These are phyloP conservation scores for Pichia insulana DNA, from an alignment of 805 yeast genomes.

Conservation along the genomic window DNA sequence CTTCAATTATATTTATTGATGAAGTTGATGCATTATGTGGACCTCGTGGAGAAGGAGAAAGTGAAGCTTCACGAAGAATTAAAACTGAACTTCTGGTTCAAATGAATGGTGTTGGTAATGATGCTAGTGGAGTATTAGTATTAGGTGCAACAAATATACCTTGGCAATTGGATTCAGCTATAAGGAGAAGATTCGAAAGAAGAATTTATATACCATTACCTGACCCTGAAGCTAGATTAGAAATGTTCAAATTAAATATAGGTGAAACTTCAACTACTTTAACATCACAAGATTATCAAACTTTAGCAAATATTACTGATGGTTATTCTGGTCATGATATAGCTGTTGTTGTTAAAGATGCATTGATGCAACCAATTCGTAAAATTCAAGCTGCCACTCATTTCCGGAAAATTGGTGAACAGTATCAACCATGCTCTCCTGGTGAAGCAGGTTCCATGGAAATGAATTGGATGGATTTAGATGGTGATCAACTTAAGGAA, in stretches of 20 bases:
- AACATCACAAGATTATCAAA: constrained; percentile 60
- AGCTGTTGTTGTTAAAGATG: constrained; percentile 94
- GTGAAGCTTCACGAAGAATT: constrained; percentile 92
- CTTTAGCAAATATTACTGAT: constrained; percentile 86
- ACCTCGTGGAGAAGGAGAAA: constrained; percentile 95
- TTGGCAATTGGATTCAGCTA: constrained; percentile 97
- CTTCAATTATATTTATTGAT: constrained; percentile 92
- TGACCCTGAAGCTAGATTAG: constrained; percentile 82
- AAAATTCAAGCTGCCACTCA: constrained; percentile 95
- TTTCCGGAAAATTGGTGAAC: constrained; percentile 54
- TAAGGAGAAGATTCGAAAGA: constrained; percentile 90
- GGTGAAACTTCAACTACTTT: constrained; percentile 83
- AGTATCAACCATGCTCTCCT: constrained; percentile 90
- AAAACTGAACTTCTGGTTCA: constrained; percentile 94
- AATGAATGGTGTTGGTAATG: constrained; percentile 99
- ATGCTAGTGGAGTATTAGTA: constrained; percentile 83
- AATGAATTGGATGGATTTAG: constrained; percentile 89
- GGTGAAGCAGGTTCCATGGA: constrained; percentile 85
- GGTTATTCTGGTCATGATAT: constrained; percentile 98
- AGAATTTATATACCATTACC: constrained; percentile 94
- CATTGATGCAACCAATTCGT: constrained; percentile 95
- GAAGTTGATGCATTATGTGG: constrained; percentile 98
- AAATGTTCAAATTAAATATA: constrained; percentile 90
- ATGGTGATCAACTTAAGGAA: constrained; percentile 79
- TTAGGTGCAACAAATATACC: constrained; percentile 98